Percentiles rank a stretch among this genome's conserved stretches.
phyloP scores from a whole-genome alignment of 1,284 basidiomycete genomes.

The Rhodotorula sp. region DNA sequence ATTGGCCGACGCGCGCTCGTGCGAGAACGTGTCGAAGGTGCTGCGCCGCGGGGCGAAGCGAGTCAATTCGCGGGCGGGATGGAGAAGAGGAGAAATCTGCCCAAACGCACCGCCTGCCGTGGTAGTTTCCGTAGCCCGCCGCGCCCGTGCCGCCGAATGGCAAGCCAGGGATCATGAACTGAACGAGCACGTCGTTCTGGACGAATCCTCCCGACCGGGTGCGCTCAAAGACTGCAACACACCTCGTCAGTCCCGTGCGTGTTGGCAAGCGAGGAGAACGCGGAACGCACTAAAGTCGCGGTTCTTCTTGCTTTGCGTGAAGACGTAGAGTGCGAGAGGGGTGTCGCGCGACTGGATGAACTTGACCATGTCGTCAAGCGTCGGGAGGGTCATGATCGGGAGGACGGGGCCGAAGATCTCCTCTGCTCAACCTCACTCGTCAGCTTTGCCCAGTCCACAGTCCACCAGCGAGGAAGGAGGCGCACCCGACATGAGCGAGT shows the following conservation, averaged over 20 bases:
- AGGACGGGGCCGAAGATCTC: slow-evolving; percentile 53
- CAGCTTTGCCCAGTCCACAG: too few relatives aligned
- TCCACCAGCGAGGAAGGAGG: background rate
- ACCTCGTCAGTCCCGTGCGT: background rate
- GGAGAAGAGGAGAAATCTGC: slow-evolving; percentile 33
- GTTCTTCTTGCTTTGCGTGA: slow-evolving; percentile 43
- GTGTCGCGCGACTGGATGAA: slow-evolving; percentile 48
- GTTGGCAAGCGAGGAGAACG: background rate
- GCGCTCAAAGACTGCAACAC: slow-evolving; percentile 23
- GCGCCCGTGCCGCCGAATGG: slow-evolving; percentile 43
- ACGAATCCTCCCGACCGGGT: slow-evolving; percentile 39
- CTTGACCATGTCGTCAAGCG: slow-evolving; percentile 27
- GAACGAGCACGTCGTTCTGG: slow-evolving; percentile 45
- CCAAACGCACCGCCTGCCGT: slow-evolving; percentile 25
- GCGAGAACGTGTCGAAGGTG: slow-evolving; percentile 50
- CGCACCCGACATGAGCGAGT: slow-evolving; percentile 47
- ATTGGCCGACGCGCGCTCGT: slow-evolving; percentile 47
- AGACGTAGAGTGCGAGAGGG: slow-evolving; percentile 51
- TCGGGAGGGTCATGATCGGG: slow-evolving; percentile 43
- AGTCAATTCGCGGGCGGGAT: slow-evolving; percentile 15
- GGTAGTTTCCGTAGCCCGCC: slow-evolving; percentile 39
- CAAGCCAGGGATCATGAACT: slow-evolving; percentile 35
- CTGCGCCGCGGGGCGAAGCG: slow-evolving; percentile 2
- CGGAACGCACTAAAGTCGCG: slow-evolving; percentile 41
- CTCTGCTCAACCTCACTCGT: slow-evolving; percentile 20